Evolutionary conservation across 306 rosid species (phyloP), one percentile per base, ranked within the genome.

Genomic region (Lathyrus aphaca): DNA sequence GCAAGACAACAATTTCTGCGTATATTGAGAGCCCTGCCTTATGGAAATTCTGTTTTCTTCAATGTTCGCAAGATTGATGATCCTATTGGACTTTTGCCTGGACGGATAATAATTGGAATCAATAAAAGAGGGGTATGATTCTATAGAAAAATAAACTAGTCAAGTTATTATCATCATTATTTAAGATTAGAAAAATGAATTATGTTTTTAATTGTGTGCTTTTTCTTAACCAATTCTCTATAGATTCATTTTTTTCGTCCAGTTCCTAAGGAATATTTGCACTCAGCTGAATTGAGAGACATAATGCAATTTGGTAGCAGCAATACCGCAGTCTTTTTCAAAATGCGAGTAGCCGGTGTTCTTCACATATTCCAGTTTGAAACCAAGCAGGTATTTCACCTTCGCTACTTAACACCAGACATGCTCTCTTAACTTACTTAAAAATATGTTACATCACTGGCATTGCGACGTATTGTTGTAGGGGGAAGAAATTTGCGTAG

Each of bases 401-500:
- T 82, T 56, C 19, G 25, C 74, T 6, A 7, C 2, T 35, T 68
- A 23, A 45, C 3, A 12, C 45, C 5, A 19, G 7, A 49, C 32
- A 15, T 43, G 40, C 68, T 32, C 54, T 39, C 17, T 14, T 3
- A 27, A 44, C 18, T 45, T 9, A 62, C 72, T 59, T 39, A 38
- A 50, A 48, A 15, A 10, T 42, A 21, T 68, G 75, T 68, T 64
- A 38, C 19, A 68, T 54, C 12, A 21, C 54, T 45, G 66, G 11
- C 10, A 49, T 76, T 49, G 64, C 71, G 21, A 25, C 51, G 4
- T 32, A 45, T 81, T 53, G 25, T 58, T 75, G 45, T 64, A 94
- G 99, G 99, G 99, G 64, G 99, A 94, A 83, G 99, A 94, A 84
- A 91, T 94, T 71, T 94, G 99, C 70, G 90, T 94, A 53, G 99